Evolutionary conservation across 306 rosid genomes (phyloP).

Genomic region (Cicer yamashitae): DNA sequence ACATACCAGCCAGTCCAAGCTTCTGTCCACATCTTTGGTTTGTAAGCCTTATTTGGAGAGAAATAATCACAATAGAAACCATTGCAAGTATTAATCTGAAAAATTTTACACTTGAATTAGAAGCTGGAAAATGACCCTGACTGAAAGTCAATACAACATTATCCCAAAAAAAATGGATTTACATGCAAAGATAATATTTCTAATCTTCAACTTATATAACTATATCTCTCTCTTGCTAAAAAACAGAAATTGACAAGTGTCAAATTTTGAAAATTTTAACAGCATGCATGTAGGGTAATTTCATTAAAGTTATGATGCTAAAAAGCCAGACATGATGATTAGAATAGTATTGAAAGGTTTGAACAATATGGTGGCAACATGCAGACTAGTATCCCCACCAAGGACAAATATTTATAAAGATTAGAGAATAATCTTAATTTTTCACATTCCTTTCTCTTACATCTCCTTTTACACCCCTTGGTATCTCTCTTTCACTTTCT

Average conservation of each 20-base stretch:
- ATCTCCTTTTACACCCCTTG: neutral
- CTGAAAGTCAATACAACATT: constrained; percentile 15
- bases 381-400: constrained; percentile 51
- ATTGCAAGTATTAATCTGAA: constrained; percentile 92
- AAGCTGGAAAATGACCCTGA: constrained; percentile 17
- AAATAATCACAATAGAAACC: constrained; percentile 97
- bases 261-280: constrained; percentile 3
- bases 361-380: constrained; percentile 38
- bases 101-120: constrained; percentile 35
- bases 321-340: constrained; percentile 34
- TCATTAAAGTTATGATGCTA: constrained; percentile 40
- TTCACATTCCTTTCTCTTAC: neutral
- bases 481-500: constrained; percentile 2
- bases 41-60: constrained; percentile 91
- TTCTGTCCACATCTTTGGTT: constrained; percentile 99
- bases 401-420: constrained; percentile 21
- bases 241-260: constrained; percentile 37
- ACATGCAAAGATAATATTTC: constrained; percentile 34
- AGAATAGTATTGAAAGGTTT: constrained; percentile 31
- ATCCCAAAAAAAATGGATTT: constrained; percentile 7
- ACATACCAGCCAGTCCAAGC: constrained; percentile 98
- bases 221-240: constrained; percentile 9
- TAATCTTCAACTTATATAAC: constrained; percentile 22
- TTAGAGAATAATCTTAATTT: neutral
- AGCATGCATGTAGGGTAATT: constrained; percentile 31